Evolutionary conservation across 345 rosid species (phyloP), one percentile per base, ranked within the genome.

Genomic region (Corymbia maculata): DNA sequence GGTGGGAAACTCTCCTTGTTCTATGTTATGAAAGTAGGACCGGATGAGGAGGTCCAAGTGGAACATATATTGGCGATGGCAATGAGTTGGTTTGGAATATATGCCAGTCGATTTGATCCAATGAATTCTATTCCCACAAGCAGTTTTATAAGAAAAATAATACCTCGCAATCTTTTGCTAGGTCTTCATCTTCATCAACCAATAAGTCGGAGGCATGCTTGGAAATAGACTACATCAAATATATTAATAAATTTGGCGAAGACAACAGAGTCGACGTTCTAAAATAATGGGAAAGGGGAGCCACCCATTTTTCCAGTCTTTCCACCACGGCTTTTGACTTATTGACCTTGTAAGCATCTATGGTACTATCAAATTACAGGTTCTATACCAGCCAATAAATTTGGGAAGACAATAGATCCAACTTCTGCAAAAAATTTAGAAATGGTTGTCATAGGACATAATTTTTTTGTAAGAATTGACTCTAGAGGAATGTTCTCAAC

Each of bases 381-480:
- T 55, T 55, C 61, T 7, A 55, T 55, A 55, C 61, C 19, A 21
- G 61, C 61, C 61, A 55, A 0, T 55, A 24, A 22, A 55, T 55
- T 22, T 55, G 24, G 14, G n/a, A 59, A 59, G 13, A 59, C 64
- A 10, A 57, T 57, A 59, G 13, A 9, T 59, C 66, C 11, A 59
- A 22, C 0, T 59, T 59, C 6, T 59, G n/a, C 6, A 0, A 59
- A 57, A 59, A 24, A 24, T 24, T 59, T 59, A 24, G 14, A 59
- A 59, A 24, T 22, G 0, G 6, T n/a, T 9, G 3, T 24, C 66
- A 24, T 59, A 59, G 6, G 6, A 4, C 66, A 57, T 10, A 0
- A 57, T 10, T 9, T 13, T 55, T 55, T 10, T 1, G 5, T 22
- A 57, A 57, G n/a, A 57, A 57, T 57, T 57, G 13, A 61, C 0